Evolutionary conservation across 148 eudicot species (phyloP), one percentile per base, ranked within the genome.

Genomic region (Vaccinium corymbosum): DNA sequence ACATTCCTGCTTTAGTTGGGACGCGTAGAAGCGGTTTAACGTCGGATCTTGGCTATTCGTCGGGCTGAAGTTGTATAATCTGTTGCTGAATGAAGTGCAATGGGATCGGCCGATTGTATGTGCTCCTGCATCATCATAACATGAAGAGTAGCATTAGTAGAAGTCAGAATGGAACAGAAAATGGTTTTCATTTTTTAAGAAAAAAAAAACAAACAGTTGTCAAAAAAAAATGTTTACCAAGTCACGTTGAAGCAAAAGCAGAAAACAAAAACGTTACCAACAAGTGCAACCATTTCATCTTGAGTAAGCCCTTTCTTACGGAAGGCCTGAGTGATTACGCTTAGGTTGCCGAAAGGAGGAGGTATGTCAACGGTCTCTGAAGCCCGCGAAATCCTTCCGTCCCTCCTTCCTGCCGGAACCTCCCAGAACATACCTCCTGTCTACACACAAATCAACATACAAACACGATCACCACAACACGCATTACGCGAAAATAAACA

Each of bases 361-460:
- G 91, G 93, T 38, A 91, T 25, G 80, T 89, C 86, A 6, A 29
- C 12, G 9, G 89, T 88, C 76, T 91, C 91, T 29, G 84, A 53
- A 6, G 90, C 91, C 27, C 11, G 80, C 0, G 91, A 91, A 74
- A 91, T 74, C 32, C 85, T 83, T 32, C 93, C 91, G 52, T 89
- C 91, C 64, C 88, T 79, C 15, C 93, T 82, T 64, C 93, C 91
- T 1, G 89, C 90, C 32, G 88, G 90, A 38, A 89, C 90, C 8
- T 84, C 85, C 89, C 90, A 83, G 53, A 61, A 80, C 1, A 86
- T 61, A 64, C 90, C 90, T 46, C 83, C 61, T 53, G 85, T 88
- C 80, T 86, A 53, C 76, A 80, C 35, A 59, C 11, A 46, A 61
- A 53, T 19, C n/a, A 42, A 38, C 6, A 46, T 19, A 29, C 7